Conservation (phyloP, 805 yeast genomes). For the Aciculoconidium aculeatum region DNA sequence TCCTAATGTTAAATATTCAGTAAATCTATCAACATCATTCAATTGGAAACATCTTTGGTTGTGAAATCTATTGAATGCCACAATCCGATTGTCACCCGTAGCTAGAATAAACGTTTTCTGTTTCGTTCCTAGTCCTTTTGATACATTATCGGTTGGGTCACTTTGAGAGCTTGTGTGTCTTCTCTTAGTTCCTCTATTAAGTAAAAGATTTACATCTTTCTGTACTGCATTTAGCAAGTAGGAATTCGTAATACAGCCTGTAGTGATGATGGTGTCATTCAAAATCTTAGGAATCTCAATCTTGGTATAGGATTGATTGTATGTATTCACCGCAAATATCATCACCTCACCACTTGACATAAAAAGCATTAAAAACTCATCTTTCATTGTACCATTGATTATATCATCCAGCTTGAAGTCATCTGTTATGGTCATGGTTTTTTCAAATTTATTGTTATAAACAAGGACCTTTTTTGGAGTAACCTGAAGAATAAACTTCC, state of each 20-base stretch:
- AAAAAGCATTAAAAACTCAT: constrained; percentile 58
- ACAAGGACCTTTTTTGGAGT: constrained; percentile 59
- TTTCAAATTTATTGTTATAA: constrained; percentile 55
- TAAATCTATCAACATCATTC: constrained; percentile 42
- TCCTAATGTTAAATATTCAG: constrained; percentile 37
- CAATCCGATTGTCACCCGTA: constrained; percentile 71
- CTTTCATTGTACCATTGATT: constrained; percentile 55
- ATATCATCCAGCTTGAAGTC: constrained; percentile 49
- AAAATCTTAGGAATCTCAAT: constrained; percentile 37
- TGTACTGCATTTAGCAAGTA: constrained; percentile 41
- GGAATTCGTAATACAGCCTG: constrained; percentile 58
- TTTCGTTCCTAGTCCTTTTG: constrained; percentile 17
- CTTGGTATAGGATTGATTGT: constrained; percentile 27
- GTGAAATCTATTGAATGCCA: constrained; percentile 55
- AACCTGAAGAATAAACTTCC: constrained; percentile 65
- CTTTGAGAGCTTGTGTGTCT: constrained; percentile 11
- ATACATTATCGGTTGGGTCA: constrained; percentile 12
- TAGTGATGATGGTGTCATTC: constrained; percentile 52
- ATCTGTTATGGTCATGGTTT: constrained; percentile 42
- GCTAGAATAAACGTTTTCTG: constrained; percentile 54
- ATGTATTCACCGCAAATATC: constrained; percentile 40
- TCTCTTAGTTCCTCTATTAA: constrained; percentile 29
- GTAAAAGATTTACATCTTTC: constrained; percentile 22
- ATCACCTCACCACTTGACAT: constrained; percentile 67
- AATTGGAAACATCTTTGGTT: constrained; percentile 49